Base-by-base conservation (phyloP, 2,329 filamentous ascomycete genomes). In the Trichothecium sympodiale region DNA sequence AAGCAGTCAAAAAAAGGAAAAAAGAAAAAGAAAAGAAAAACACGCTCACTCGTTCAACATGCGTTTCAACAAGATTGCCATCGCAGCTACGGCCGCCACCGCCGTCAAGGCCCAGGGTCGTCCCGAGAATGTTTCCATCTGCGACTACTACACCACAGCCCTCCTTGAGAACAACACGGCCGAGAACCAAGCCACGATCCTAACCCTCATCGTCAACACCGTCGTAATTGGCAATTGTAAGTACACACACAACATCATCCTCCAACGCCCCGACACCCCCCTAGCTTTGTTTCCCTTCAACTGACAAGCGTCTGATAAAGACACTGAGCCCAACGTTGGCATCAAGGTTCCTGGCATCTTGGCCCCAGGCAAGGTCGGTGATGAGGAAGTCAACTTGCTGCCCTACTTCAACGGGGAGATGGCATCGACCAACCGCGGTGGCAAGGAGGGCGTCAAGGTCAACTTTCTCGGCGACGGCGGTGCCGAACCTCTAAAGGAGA, bases 381-480 rank as follows among this genome's bases (percentile, higher is more conserved):
- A 64, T 38, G 60, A 57, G 7, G 53, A 60, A 2, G 71, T 79
- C 46, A 69, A 74, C 47, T 59, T 78, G n/a, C 46, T 68, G 2
- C 71, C 69, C 3, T 79, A 77, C 55, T 78, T 79, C 60, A 64
- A 59, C 40, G 74, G 74, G 7, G 60, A 48, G 0, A 60, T 77
- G 8, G 59, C 55, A 13, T 73, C 70, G 1, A 66, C 64, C 43
- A 79, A 78, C 54, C 54, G 53, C 8, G 67, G 68, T 29, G 62
- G 62, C 20, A 44, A 47, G 23, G 46, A 47, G 3, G 67, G 66
- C 30, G 54, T 60, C 2, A 56, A 68, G 3, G 56, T 75, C 52
- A 77, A 77, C 61, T 78, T 76, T 53, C 60, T 79, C 17, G 74
- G 78, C 42, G 73, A 65, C 31, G 74, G 74, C 29, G 74, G 65